Base-by-base conservation (phyloP, 768 basidiomycete genomes). In the Pulveroboletus sp. region DNA sequence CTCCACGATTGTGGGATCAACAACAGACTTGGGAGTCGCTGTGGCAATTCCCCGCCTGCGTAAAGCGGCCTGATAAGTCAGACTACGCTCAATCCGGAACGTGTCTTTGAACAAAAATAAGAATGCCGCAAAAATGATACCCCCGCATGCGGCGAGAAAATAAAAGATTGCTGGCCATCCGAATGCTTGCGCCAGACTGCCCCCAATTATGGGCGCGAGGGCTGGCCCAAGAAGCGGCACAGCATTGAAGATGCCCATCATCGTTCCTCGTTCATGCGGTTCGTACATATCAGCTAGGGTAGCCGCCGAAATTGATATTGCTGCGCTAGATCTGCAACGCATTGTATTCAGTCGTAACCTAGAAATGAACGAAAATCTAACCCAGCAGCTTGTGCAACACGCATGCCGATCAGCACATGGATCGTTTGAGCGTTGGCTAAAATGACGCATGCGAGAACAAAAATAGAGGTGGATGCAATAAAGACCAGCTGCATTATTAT, bases 151-250 rank as follows among this genome's bases (percentile, higher is more conserved):
- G 1, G 78, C 72, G 20, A 93, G 76, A 64, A 94, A 90, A 79
- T 88, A 94, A 64, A 94, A 91, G 1, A 82, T 80, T 8, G 84
- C 80, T 32, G 88, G 78, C 93, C 94, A 95, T 43, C 73, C 76
- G 64, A 84, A 84, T 0, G 72, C 76, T 45, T 82, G 73, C 0
- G 87, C 83, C 4, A 90, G 67, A 5, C 68, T 75, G 0, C 89
- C 88, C 2, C 89, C 89, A 38, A 90, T 56, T 17, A 90, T 75
- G 6, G 87, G 85, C 0, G 86, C 87, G 4, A 88, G 56, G n/a
- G 78, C 76, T 9, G 82, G 81, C 3, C 89, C 90, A 17, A 93
- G 77, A 17, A 91, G 76, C 0, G 89, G 89, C 16, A 90, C 83
- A 12, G 82, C 81, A 55, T 87, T 91, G 66, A 84, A 92, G 8